Percentiles rank a stretch among this genome's conserved stretches.
These are phyloP conservation scores for Chalaropsis ovoidea DNA, from an alignment of 2,329 filamentous ascomycete species.

Conservation along the genomic window DNA sequence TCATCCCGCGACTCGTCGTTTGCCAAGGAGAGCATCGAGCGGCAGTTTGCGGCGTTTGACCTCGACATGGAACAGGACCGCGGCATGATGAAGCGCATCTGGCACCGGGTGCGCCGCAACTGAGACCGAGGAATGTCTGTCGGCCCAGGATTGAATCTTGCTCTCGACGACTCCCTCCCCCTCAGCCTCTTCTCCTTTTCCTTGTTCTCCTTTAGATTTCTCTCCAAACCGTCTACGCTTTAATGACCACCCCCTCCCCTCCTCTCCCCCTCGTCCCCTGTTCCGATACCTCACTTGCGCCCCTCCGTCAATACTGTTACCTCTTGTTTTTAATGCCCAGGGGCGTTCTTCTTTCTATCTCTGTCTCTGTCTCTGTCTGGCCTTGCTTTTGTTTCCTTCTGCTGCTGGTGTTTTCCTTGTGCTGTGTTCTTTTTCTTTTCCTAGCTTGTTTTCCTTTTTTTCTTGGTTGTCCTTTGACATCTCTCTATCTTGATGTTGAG, in stretches of 20 bases:
- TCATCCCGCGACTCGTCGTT: slow-evolving; percentile 28
- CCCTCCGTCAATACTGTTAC: background rate
- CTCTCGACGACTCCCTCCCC: background rate
- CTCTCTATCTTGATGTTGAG: background rate
- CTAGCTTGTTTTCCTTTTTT: slow-evolving; percentile 10
- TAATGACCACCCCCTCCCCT: background rate
- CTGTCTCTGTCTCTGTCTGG: background rate
- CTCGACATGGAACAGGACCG: slow-evolving; percentile 42
- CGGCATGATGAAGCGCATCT: slow-evolving; percentile 52
- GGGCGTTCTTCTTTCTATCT: background rate
- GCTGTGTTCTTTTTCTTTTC: slow-evolving; percentile 11
- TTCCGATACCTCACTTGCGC: slow-evolving; percentile 6
- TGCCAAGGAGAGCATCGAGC: slow-evolving; percentile 46
- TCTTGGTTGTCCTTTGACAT: background rate
- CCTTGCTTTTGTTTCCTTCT: slow-evolving; percentile 4
- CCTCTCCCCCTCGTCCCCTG: background rate
- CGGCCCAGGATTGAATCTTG: slow-evolving; percentile 17
- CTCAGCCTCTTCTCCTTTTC: background rate
- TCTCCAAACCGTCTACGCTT: slow-evolving; percentile 7
- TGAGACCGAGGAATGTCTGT: background rate
- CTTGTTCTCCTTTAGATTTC: background rate
- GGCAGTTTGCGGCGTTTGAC: slow-evolving; percentile 45
- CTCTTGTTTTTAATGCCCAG: background rate
- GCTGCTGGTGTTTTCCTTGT: background rate
- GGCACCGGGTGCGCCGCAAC: slow-evolving; percentile 44